Conservation (phyloP, 1,284 basidiomycete species). For the Fomitopsis pinicola region DNA sequence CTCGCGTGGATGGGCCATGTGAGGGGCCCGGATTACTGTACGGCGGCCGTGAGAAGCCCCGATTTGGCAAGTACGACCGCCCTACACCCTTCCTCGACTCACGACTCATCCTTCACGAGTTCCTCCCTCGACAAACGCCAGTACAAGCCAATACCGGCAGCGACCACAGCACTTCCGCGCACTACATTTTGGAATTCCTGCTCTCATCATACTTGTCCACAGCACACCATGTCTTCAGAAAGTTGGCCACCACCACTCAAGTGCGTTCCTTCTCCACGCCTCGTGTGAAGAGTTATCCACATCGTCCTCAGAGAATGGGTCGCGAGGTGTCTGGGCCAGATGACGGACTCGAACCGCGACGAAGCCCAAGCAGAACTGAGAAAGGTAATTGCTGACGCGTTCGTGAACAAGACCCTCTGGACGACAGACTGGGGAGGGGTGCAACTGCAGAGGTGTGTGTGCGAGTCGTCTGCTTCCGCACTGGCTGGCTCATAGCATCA, state of each 20-base stretch:
- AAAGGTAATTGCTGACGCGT: slow-evolving; percentile 84
- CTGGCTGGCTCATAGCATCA: slow-evolving; percentile 19
- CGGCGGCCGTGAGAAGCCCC: slow-evolving; percentile 10
- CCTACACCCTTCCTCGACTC: not conserved
- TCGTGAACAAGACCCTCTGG: slow-evolving; percentile 76
- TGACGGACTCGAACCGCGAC: slow-evolving; percentile 69
- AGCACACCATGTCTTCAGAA: slow-evolving; percentile 29
- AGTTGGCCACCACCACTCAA: slow-evolving; percentile 37
- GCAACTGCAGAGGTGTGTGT: slow-evolving; percentile 70
- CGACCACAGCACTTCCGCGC: not conserved
- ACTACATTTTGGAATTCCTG: not conserved
- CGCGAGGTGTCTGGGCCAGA: slow-evolving; percentile 75
- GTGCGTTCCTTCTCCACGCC: slow-evolving; percentile 16
- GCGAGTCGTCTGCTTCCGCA: not conserved
- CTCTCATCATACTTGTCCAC: not conserved
- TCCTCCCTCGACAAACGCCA: not conserved
- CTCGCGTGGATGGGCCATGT: slow-evolving; percentile 1
- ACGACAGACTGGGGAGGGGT: slow-evolving; percentile 84
- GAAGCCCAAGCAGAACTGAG: slow-evolving; percentile 80
- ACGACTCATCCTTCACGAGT: not conserved
- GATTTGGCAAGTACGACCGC: not conserved
- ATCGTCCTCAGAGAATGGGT: slow-evolving; percentile 69
- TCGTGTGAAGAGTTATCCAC: slow-evolving; percentile 2
- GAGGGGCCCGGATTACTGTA: not conserved
- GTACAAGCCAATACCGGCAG: not conserved